These are phyloP conservation scores for Stachybotrys echinatus DNA, from an alignment of 2,329 filamentous ascomycete species.

Conservation along the genomic window DNA sequence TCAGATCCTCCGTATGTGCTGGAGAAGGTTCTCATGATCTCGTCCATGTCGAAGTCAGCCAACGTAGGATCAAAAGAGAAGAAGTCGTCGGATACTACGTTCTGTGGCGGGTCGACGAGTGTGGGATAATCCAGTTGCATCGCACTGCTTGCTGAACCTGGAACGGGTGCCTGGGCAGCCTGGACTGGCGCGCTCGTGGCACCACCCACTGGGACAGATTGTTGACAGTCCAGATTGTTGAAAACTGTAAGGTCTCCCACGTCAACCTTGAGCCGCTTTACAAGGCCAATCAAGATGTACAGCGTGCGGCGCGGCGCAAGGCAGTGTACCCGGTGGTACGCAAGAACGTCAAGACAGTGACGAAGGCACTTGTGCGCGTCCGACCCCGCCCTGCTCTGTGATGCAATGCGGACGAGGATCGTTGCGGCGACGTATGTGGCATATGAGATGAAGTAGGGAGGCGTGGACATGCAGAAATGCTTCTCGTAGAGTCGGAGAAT, in stretches of 20 bases:
- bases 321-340: slow-evolving; percentile 34
- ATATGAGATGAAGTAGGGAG: slow-evolving; percentile 47
- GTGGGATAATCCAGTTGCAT: neutral
- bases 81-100: neutral
- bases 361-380: slow-evolving; percentile 31
- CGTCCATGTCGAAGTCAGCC: neutral
- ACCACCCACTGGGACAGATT: neutral
- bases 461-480: slow-evolving; percentile 34
- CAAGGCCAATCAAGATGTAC: slow-evolving; percentile 7
- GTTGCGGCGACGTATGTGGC: slow-evolving; percentile 48
- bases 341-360: slow-evolving; percentile 36
- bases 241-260: neutral
- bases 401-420: slow-evolving; percentile 43
- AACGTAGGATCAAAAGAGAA: neutral
- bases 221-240: neutral
- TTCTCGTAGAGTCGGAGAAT: slow-evolving; percentile 35
- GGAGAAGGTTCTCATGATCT: neutral
- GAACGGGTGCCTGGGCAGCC: neutral
- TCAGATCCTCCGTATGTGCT: neutral
- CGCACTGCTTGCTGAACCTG: neutral
- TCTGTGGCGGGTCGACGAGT: neutral
- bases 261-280: slow-evolving; percentile 1
- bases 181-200: neutral
- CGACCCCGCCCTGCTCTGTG: slow-evolving; percentile 30
- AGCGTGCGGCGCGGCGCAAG: slow-evolving; percentile 7